Evolutionary conservation across 805 yeast genomes (phyloP).

Genomic region (Saturnispora gosingensis): DNA sequence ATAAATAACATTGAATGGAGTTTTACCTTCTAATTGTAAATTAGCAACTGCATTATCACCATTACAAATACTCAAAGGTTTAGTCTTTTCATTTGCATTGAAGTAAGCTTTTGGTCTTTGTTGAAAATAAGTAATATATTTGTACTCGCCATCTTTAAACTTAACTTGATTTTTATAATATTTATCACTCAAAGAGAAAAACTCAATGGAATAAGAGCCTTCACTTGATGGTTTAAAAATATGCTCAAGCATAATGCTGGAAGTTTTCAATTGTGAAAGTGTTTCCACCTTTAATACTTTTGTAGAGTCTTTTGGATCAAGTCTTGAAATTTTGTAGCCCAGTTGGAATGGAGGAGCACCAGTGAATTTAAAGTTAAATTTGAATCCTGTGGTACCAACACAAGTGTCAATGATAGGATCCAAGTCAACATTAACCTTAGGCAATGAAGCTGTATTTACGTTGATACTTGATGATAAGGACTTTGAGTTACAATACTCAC

Average conservation of each 20-base stretch:
- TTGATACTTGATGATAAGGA: constrained; percentile 48
- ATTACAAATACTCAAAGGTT: constrained; percentile 23
- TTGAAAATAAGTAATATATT: constrained; percentile 62
- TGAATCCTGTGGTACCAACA: constrained; percentile 81
- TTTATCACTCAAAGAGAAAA: constrained; percentile 55
- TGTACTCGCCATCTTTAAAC: constrained; percentile 33
- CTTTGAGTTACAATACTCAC: constrained; percentile 59
- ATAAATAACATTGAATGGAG: constrained; percentile 68
- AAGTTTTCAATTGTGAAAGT: constrained; percentile 26
- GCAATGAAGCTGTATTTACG: constrained; percentile 33
- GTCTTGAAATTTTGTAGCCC: constrained; percentile 49
- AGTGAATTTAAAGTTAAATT: constrained; percentile 55
- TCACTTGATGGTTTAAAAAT: constrained; percentile 69
- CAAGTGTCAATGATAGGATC: constrained; percentile 73
- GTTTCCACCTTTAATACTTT: constrained; percentile 19
- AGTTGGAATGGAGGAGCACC: constrained; percentile 82
- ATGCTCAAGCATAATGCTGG: constrained; percentile 31
- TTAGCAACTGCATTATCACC: constrained; percentile 35
- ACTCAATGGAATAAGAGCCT: constrained; percentile 72
- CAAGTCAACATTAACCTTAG: constrained; percentile 37
- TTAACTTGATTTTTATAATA: constrained; percentile 35
- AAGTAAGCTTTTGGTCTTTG: constrained; percentile 53
- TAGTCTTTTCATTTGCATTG: constrained; percentile 14
- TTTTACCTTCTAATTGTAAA: constrained; percentile 62
- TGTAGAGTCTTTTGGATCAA: constrained; percentile 30